A percentile compares a stretch with the other conserved stretches of the same genome.
These are phyloP conservation scores for Hemileia vastatrix DNA, from an alignment of 1,284 basidiomycete species.

Conservation along the genomic window DNA sequence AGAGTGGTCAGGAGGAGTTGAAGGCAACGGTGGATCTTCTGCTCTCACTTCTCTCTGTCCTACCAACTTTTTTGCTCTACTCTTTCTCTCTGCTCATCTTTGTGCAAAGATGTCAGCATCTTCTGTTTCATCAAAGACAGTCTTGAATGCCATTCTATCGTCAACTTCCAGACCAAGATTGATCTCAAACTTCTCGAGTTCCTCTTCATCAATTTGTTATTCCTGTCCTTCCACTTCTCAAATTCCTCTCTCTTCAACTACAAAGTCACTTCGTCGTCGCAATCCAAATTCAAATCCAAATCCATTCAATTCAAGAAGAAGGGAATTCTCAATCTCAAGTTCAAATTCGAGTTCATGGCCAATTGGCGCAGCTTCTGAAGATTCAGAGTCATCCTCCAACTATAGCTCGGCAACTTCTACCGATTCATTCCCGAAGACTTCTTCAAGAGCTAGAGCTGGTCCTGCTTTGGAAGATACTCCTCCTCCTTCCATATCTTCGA, in stretches of 20 bases:
- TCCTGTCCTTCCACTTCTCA: too few relatives aligned
- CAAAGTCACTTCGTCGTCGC: not conserved
- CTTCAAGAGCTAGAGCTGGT: not conserved
- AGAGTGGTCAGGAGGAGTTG: too few relatives aligned
- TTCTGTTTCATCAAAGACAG: not conserved
- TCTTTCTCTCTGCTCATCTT: not conserved
- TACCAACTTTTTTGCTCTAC: too few relatives aligned
- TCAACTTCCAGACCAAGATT: not conserved
- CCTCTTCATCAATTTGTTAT: too few relatives aligned
- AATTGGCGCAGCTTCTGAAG: not conserved
- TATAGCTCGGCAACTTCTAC: not conserved
- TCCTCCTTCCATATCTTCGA: not conserved
- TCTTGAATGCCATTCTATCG: not conserved
- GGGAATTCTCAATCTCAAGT: not conserved
- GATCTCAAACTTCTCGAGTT: not conserved
- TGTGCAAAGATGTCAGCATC: not conserved
- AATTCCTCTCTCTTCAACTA: not conserved
- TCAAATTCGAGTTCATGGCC: not conserved
- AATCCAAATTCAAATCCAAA: not conserved
- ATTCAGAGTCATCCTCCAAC: not conserved
- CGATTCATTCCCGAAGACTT: not conserved
- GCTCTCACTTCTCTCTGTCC: too few relatives aligned
- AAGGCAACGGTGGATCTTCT: too few relatives aligned
- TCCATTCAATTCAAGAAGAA: not conserved
- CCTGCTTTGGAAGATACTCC: not conserved